A percentile compares a stretch with the other conserved stretches of the same genome.
Evolutionary conservation across 257 asterid genomes (phyloP).

Genomic region (Voacanga thouarsii): DNA sequence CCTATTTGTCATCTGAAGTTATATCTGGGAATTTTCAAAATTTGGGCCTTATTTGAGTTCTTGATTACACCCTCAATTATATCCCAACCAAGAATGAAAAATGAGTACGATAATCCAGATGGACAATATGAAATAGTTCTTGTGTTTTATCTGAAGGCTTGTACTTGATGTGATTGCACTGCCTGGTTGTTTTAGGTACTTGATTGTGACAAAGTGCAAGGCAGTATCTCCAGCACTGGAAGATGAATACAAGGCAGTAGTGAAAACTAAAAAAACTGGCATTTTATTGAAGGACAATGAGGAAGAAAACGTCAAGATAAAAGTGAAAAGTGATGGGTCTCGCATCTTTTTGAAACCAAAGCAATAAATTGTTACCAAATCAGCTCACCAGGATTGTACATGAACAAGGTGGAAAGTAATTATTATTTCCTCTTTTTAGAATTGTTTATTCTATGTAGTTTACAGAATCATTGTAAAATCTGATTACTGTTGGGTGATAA

Average conservation of each 20-base stretch:
- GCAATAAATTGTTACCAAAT: constrained; percentile 59
- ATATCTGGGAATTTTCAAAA: constrained; percentile 71
- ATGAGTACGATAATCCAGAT: constrained; percentile 24
- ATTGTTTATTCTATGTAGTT: not conserved
- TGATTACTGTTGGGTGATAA: not conserved
- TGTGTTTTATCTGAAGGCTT: not conserved
- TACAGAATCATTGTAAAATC: not conserved
- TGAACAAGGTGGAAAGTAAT: constrained; percentile 81
- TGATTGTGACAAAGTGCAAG: constrained; percentile 72
- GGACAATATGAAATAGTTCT: not conserved
- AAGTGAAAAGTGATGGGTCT: constrained; percentile 23
- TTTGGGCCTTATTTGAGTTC: constrained; percentile 65
- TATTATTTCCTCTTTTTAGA: not conserved
- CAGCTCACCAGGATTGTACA: constrained; percentile 83
- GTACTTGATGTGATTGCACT: not conserved
- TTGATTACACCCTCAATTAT: constrained; percentile 72
- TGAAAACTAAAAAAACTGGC: constrained; percentile 34
- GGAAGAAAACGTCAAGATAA: constrained; percentile 25
- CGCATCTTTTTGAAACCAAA: constrained; percentile 59
- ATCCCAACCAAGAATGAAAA: constrained; percentile 70
- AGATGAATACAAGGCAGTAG: constrained; percentile 49
- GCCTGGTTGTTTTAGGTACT: constrained; percentile 38
- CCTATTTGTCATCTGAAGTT: constrained; percentile 62
- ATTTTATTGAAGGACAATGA: constrained; percentile 30
- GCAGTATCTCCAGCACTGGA: constrained; percentile 68